A percentile compares a stretch with the other conserved stretches of the same genome.
Evolutionary conservation across 2,329 filamentous ascomycete species (phyloP).

Genomic region (Cladosporium cucumerinum): DNA sequence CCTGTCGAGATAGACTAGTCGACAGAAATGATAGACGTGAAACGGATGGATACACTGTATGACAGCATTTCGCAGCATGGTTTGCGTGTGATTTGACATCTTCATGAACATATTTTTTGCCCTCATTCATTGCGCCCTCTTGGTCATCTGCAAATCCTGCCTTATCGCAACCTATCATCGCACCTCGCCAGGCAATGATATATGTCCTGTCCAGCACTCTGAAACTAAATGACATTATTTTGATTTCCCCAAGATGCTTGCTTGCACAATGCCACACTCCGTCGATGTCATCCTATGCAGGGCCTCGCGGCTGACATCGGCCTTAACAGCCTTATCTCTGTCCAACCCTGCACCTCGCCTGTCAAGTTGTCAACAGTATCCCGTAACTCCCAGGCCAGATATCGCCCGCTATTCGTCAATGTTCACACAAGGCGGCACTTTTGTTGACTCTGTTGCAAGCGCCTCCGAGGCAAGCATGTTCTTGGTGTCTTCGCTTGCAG

Average conservation of each 20-base stretch:
- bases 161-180: constrained; percentile 6
- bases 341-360: not conserved
- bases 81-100: not conserved
- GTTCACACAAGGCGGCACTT: not conserved
- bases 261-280: not conserved
- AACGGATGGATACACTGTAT: constrained; percentile 14
- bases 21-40: constrained; percentile 16
- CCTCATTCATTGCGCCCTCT: not conserved
- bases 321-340: constrained; percentile 1
- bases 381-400: not conserved
- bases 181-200: not conserved
- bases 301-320: not conserved
- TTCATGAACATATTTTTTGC: not conserved
- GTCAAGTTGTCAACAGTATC: not conserved
- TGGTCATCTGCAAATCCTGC: not conserved
- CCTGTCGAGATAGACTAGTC: constrained; percentile 38
- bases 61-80: constrained; percentile 10
- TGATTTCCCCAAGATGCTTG: not conserved
- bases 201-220: not conserved
- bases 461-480: not conserved
- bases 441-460: not conserved
- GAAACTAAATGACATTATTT: not conserved
- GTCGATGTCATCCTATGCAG: not conserved
- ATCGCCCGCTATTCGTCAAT: not conserved
- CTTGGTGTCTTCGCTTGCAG: constrained; percentile 8